These are phyloP conservation scores for Myrmaecium sp. DNA, from an alignment of 2,329 filamentous ascomycete genomes.

Conservation along the genomic window DNA sequence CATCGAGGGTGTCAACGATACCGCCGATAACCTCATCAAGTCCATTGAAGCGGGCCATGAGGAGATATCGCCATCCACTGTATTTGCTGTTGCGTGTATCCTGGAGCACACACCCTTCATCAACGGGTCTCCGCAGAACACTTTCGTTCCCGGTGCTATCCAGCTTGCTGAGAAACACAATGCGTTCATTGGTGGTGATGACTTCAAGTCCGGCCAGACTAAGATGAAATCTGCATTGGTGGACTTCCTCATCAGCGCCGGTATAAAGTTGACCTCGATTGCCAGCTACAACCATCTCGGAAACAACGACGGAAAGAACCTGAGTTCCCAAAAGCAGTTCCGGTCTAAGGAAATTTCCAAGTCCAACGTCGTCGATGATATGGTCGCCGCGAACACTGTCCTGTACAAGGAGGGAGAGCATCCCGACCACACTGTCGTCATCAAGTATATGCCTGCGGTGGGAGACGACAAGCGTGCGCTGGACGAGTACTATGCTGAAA, in stretches of 20 bases:
- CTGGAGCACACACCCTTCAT: conserved; percentile 86
- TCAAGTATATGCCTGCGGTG: conserved; percentile 99
- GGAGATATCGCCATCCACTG: conserved; percentile 86
- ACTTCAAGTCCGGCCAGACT: conserved; percentile 99
- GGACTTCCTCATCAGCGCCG: conserved; percentile 95
- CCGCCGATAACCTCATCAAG: conserved; percentile 79
- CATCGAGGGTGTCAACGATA: conserved; percentile 81
- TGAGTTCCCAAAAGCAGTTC: conserved; percentile 96
- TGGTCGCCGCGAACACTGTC: conserved; percentile 89
- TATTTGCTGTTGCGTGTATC: conserved; percentile 91
- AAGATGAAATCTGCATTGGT: conserved; percentile 99
- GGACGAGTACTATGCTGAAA: conserved; percentile 98
- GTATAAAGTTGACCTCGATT: conserved; percentile 97
- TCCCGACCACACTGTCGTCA: conserved; percentile 95
- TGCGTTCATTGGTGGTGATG: conserved; percentile 89
- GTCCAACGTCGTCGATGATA: conserved; percentile 97
- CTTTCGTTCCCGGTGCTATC: conserved; percentile 86
- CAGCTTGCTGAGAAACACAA: conserved; percentile 73
- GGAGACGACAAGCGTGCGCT: conserved; percentile 98
- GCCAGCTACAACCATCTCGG: conserved; percentile 98
- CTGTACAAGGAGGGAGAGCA: conserved; percentile 87
- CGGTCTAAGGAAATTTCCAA: conserved; percentile 99
- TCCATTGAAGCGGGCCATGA: conserved; percentile 74
- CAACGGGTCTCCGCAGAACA: conserved; percentile 98
- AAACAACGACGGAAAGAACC: conserved; percentile 98